Evolutionary conservation across 345 rosid species (phyloP), one percentile per base, ranked within the genome.

Genomic region (Noccaea bulbosa): DNA sequence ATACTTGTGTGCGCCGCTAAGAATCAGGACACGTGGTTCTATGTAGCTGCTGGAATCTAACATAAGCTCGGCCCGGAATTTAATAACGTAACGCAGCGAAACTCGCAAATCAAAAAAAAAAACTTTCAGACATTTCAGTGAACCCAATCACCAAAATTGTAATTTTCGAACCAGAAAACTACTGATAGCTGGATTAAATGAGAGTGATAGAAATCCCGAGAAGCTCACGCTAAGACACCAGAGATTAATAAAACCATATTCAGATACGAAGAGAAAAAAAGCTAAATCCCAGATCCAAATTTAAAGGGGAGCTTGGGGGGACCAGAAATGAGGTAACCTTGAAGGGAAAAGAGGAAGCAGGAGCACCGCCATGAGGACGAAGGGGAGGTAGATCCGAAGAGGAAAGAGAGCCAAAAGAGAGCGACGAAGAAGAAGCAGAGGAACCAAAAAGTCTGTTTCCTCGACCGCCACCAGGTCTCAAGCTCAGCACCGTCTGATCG

Each of bases 391-490:
- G 93, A 84, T 84, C 91, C 69, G 88, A 78, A 15, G 85, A 82
- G 24, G 86, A 80, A 57, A 84, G 67, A 6, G 88, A 78, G 34
- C 95, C 89, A 67, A 84, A 85, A 39, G 97, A 65, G 39, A 86
- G 52, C 3, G 86, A 75, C n/a, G 85, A 64, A 27, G 85, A 84
- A 69, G 85, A 83, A 17, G 78, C 79, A 15, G 85, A 81, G 67
- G 85, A 71, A 71, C 87, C 85, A 71, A 88, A 79, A 56, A 84
- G 79, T 83, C 95, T 88, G 81, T 80, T 84, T 35, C 95, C 92
- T 69, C 97, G 94, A 82, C 99, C 98, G 83, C 98, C 99, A 77
- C 98, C 99, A 84, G 98, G 99, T 78, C 99, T 94, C 88, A 94
- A 94, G 86, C 93, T 94, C 84, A 91, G 78, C 79, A 87, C 92